Base-by-base conservation (phyloP, 1,284 basidiomycete genomes). In the Melampsora larici-populina region DNA sequence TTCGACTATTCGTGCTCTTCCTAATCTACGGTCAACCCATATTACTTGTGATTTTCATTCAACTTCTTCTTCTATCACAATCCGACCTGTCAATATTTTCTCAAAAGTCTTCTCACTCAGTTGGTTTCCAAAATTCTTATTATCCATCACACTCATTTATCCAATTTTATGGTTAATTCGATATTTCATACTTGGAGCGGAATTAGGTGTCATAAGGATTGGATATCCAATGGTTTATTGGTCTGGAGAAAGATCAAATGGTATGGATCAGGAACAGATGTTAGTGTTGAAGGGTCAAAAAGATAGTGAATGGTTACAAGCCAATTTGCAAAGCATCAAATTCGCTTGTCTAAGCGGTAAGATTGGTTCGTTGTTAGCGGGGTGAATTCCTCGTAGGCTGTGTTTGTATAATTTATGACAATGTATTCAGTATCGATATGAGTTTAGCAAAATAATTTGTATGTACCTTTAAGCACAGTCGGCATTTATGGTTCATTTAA, bases 61-160 rank as follows among this genome's bases (percentile, higher is more conserved):
- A 2, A 73, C 62, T 15, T 73, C 71, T 17, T 49, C 62, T n/a
- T 24, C 64, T 11, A 73, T 73, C 21, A n/a, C 51, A 40, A 49
- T 73, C 11, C 71, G 71, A 26, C 71, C 71, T n/a, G 71, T 73
- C 46, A 73, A 73, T 18, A 2, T 51, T 1, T 9, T 73, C 11
- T 73, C 71, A 3, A 73, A 73, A 63, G 36, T 73, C 9, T 73
- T 73, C 48, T 65, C 62, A n/a, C 60, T 73, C 13, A 33, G 40
- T 24, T 60, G 71, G 17, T 55, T 73, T 17, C 26, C 18, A 8
- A 73, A 73, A 40, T 73, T 73, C 48, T 18, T 73, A 11, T 29
- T 66, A 49, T 51, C 62, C n/a, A 73, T 73, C n/a, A 73, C 62
- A 29, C 40, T 73, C 21, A 49, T 73, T 46, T 73, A 73, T 64